A percentile compares a stretch with the other conserved stretches of the same genome.
Conservation (phyloP, 2,329 filamentous ascomycete genomes). For the Lecanosticta acicola region DNA sequence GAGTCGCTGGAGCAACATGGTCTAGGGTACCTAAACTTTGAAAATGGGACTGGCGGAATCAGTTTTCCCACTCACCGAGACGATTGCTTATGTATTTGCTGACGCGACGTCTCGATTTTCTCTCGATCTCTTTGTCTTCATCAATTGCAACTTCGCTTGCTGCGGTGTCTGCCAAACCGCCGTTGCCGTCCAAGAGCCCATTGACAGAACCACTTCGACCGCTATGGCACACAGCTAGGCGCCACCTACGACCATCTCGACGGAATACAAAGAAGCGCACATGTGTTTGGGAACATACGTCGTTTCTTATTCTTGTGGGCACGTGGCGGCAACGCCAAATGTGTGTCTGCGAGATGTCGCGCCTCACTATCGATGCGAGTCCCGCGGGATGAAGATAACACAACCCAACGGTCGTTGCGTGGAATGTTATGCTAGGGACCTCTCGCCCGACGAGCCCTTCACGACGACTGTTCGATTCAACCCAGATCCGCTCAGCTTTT, state of each 20-base stretch:
- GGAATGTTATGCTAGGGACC: slow-evolving; percentile 19
- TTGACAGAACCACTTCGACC: not conserved
- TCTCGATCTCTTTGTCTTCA: not conserved
- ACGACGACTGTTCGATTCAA: slow-evolving; percentile 19
- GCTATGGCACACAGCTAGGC: not conserved
- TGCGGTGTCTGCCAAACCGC: not conserved
- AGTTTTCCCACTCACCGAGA: not conserved
- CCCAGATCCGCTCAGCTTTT: slow-evolving; percentile 11
- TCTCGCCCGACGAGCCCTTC: slow-evolving; percentile 14
- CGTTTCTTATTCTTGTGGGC: slow-evolving; percentile 20
- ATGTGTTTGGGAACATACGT: slow-evolving; percentile 22
- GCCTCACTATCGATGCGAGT: slow-evolving; percentile 21
- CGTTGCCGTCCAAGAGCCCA: not conserved
- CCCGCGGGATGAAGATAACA: slow-evolving; percentile 21
- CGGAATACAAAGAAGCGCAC: not conserved
- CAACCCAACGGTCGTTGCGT: slow-evolving; percentile 19
- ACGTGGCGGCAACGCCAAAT: slow-evolving; percentile 15
- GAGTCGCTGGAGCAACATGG: slow-evolving; percentile 1
- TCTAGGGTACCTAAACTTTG: slow-evolving; percentile 1
- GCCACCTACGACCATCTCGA: not conserved
- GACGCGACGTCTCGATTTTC: not conserved
- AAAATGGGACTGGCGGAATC: not conserved
- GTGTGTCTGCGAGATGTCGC: slow-evolving; percentile 19
- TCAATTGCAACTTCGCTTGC: not conserved
- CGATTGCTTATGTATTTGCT: not conserved